A percentile compares a stretch with the other conserved stretches of the same genome.
Conservation (phyloP, 2,329 filamentous ascomycete genomes). For the Thelonectria rubi region DNA sequence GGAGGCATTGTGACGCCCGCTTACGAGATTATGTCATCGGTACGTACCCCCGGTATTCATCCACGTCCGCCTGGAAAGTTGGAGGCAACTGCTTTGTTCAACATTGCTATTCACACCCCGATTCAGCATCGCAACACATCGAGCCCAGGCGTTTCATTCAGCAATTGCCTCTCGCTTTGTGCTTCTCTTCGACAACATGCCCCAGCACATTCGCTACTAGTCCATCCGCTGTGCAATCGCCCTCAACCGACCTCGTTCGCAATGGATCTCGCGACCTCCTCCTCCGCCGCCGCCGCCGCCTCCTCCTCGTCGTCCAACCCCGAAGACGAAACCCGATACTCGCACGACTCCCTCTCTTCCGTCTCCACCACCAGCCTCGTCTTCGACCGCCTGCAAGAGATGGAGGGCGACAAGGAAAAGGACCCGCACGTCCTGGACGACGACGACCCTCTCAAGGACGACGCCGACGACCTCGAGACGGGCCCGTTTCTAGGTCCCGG, state of each 20-base stretch:
- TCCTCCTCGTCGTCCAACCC: conserved; percentile 26
- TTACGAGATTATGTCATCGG: conserved; percentile 39
- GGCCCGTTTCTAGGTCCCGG: conserved; percentile 60
- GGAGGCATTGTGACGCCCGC: conserved; percentile 6
- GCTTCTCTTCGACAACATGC: conserved; percentile 32
- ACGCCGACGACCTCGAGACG: conserved; percentile 57
- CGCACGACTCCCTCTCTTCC: conserved; percentile 72
- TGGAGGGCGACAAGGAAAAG: conserved; percentile 40
- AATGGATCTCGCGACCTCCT: conserved; percentile 28
- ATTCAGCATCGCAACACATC: conserved; percentile 24
- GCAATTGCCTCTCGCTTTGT: conserved; percentile 10
- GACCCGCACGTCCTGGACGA: conserved; percentile 53
- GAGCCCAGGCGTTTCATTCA: conserved; percentile 18
- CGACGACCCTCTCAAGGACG: conserved; percentile 52
- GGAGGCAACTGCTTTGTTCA: conserved; percentile 3
- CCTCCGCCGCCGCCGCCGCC: too few species aligned
- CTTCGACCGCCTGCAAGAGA: conserved; percentile 77
- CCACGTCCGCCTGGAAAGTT: conserved; percentile 22
- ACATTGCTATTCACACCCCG: conserved; percentile 36
- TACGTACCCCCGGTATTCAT: conserved; percentile 25
- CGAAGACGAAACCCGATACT: conserved; percentile 44
- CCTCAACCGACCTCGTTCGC: conserved; percentile 1
- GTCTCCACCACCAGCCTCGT: conserved; percentile 86
- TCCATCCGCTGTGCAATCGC: conserved; percentile 18
- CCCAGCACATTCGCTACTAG: conserved; percentile 25